Evolutionary conservation across 768 basidiomycete species (phyloP).

Genomic region (Dacryopinax primogenitus): DNA sequence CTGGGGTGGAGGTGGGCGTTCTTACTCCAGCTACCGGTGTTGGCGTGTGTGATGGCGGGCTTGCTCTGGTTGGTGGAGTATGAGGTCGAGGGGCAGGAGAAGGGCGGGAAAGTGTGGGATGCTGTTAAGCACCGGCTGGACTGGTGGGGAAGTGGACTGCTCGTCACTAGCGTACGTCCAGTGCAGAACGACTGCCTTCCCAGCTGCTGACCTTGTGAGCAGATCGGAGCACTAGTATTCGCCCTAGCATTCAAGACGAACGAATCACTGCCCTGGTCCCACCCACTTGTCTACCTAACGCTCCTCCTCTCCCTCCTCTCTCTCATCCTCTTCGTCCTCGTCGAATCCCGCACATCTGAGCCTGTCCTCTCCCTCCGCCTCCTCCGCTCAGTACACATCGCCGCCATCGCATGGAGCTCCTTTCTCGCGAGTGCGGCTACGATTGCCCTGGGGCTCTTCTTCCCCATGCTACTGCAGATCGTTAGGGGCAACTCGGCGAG

Average conservation of each 20-base stretch:
- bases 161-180: not conserved
- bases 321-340: not conserved
- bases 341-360: not conserved
- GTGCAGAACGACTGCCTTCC: not conserved
- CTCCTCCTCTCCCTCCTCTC: not conserved
- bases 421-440: not conserved
- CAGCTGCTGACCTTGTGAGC: not conserved
- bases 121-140: slow-evolving; percentile 3
- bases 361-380: slow-evolving; percentile 5
- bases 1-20: slow-evolving; percentile 7
- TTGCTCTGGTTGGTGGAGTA: not conserved
- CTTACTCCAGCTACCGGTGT: not conserved
- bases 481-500: slow-evolving; percentile 5
- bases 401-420: not conserved
- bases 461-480: slow-evolving; percentile 3
- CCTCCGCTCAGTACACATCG: not conserved
- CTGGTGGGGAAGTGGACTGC: slow-evolving; percentile 1
- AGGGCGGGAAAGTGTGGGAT: not conserved
- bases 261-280: not conserved
- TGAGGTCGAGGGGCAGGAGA: slow-evolving; percentile 6
- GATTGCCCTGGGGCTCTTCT: not conserved
- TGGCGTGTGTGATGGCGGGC: not conserved
- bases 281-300: not conserved
- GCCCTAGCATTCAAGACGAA: slow-evolving; percentile 4
- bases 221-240: slow-evolving; percentile 4